A percentile compares a stretch with the other conserved stretches of the same genome.
Conservation (phyloP, 1,284 basidiomycete species). For the Omphalotus olearius region DNA sequence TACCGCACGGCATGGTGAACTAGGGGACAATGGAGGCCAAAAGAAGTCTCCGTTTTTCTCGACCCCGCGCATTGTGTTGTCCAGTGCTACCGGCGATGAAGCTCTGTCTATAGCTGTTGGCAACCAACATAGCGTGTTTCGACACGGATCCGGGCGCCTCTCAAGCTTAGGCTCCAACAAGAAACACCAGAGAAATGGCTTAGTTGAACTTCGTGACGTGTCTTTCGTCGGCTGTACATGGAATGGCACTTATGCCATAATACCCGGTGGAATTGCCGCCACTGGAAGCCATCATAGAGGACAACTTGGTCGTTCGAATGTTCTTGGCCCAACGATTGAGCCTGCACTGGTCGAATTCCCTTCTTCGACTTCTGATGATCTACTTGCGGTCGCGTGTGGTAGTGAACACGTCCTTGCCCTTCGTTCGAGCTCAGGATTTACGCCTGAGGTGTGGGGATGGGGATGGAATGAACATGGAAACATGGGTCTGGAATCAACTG, state of each 20-base stretch:
- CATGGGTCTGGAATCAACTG: conserved; percentile 61
- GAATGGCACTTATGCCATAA: conserved; percentile 72
- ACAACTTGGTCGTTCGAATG: conserved; percentile 54
- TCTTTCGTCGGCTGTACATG: conserved; percentile 64
- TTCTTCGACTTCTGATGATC: conserved; percentile 10
- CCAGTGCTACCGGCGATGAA: conserved; percentile 20
- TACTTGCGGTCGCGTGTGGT: conserved; percentile 47
- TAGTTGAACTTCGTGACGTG: conserved; percentile 28
- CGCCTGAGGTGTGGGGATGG: conserved; percentile 71
- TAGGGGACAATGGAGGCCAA: conserved; percentile 37
- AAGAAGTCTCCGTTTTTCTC: conserved; percentile 26
- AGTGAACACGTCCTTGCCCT: conserved; percentile 75
- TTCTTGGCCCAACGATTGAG: conserved; percentile 10
- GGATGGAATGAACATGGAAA: conserved; percentile 98
- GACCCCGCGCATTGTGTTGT: conserved; percentile 30
- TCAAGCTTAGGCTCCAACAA: conserved; percentile 60
- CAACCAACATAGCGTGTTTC: conserved; percentile 65
- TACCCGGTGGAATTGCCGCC: conserved; percentile 33
- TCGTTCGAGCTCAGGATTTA: conserved; percentile 22
- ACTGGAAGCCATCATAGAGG: conserved; percentile 67
- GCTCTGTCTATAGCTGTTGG: conserved; percentile 51
- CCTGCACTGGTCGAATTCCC: conserved; percentile 33
- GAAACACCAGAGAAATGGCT: conserved; percentile 59
- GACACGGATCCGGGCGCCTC: conserved; percentile 45
- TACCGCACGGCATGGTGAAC: conserved; percentile 74